phyloP scores from a whole-genome alignment of 495 filamentous ascomycete genomes.

The Penicillium daleae region DNA sequence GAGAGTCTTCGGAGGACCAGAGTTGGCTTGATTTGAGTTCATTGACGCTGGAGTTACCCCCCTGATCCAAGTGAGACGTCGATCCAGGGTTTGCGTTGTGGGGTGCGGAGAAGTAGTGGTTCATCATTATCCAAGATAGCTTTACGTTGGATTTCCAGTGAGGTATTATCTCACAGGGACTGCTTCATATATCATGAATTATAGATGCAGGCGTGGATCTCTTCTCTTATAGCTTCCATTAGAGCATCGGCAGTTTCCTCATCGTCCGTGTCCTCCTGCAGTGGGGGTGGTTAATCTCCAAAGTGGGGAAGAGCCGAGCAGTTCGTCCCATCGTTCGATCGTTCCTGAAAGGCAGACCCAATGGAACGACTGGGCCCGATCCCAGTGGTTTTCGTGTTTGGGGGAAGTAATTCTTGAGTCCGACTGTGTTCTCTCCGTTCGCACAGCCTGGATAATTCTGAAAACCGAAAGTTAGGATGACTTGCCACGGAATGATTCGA shows the following conservation, averaged over 20 bases:
- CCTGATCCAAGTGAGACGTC: background rate
- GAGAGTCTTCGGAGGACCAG: background rate
- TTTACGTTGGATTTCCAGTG: too few species aligned
- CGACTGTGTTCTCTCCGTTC: background rate
- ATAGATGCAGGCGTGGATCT: background rate
- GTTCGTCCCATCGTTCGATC: slow-evolving; percentile 16
- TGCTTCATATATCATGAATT: background rate
- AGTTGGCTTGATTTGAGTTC: background rate
- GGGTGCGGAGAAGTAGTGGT: background rate
- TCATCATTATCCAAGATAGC: too few species aligned
- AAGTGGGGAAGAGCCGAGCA: slow-evolving; percentile 11
- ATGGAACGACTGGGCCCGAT: slow-evolving; percentile 19
- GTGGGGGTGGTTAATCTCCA: background rate
- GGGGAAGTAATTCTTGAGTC: background rate
- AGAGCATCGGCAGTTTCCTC: background rate
- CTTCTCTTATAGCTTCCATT: background rate
- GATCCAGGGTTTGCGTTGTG: background rate
- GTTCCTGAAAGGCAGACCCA: slow-evolving; percentile 23
- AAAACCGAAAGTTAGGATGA: too few species aligned
- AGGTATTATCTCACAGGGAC: background rate
- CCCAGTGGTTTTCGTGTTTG: background rate
- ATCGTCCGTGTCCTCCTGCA: background rate
- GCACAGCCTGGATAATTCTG: background rate
- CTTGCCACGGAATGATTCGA: background rate
- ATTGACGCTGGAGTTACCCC: background rate